Evolutionary conservation across 2,329 filamentous ascomycete species (phyloP).

Genomic region (Botrytis porri): DNA sequence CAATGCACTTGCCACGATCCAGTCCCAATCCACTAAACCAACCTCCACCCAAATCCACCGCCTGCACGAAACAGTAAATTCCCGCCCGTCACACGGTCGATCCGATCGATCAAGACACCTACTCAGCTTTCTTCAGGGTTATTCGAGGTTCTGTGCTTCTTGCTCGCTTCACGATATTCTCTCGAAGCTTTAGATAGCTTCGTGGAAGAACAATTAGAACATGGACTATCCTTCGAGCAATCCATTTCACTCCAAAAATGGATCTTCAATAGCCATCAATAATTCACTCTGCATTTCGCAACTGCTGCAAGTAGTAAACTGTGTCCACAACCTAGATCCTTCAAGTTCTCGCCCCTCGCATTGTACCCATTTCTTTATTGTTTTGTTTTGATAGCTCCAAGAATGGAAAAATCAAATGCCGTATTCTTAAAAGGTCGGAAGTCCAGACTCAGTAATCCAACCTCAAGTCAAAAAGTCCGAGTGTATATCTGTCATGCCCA

Average conservation of each 20-base stretch:
- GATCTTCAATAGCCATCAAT: not conserved
- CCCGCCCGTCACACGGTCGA: constrained; percentile 1
- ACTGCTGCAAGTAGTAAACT: not conserved
- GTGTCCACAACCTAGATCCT: not conserved
- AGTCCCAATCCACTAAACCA: not conserved
- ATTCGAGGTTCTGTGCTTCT: constrained; percentile 4
- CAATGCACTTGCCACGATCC: not conserved
- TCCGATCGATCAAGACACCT: constrained; percentile 10
- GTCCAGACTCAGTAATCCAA: not conserved
- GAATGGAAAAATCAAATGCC: not conserved
- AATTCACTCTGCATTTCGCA: not conserved
- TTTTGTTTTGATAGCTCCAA: not conserved
- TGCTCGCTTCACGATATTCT: not conserved
- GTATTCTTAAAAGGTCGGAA: not conserved
- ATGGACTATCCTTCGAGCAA: constrained; percentile 5
- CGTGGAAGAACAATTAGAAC: not conserved
- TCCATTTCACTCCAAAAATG: not conserved
- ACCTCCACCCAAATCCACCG: not conserved
- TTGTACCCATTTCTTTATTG: not conserved
- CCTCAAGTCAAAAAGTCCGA: not conserved
- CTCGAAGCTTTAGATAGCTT: not conserved
- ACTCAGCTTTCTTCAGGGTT: not conserved
- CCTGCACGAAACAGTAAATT: constrained; percentile 7
- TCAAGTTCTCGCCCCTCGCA: not conserved
- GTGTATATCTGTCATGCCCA: not conserved